These are phyloP conservation scores for Arthroderma sp. DNA, from an alignment of 2,329 filamentous ascomycete genomes.

Conservation along the genomic window DNA sequence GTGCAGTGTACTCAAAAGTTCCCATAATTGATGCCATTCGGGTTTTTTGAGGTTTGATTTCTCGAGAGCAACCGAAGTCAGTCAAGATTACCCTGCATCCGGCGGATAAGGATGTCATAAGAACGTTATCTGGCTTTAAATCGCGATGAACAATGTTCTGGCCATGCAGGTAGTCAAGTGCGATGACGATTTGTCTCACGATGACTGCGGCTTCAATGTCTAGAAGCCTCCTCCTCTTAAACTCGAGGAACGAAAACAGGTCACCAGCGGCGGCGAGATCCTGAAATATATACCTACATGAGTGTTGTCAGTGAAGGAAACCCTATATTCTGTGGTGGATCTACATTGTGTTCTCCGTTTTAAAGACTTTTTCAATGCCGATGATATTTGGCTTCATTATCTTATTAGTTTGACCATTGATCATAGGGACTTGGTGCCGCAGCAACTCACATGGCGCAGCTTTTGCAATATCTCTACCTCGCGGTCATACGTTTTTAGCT, in stretches of 20 bases:
- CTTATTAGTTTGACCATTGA: too few relatives aligned
- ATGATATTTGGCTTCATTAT: conserved; percentile 44
- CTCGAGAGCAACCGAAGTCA: conserved; percentile 46
- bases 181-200: conserved; percentile 42
- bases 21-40: conserved; percentile 44
- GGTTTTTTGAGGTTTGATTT: conserved; percentile 15
- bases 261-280: conserved; percentile 49
- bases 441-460: conserved; percentile 37
- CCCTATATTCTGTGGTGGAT: conserved; percentile 7
- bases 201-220: conserved; percentile 43
- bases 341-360: conserved; percentile 38
- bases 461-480: conserved; percentile 37
- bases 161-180: conserved; percentile 45
- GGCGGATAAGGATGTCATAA: conserved; percentile 41
- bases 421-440: not conserved
- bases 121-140: conserved; percentile 50
- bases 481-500: conserved; percentile 15
- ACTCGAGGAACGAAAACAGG: conserved; percentile 45
- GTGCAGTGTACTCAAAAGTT: conserved; percentile 45
- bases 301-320: too few relatives aligned
- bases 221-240: conserved; percentile 32
- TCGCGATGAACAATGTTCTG: conserved; percentile 47
- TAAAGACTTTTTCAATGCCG: conserved; percentile 42
- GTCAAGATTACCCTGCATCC: conserved; percentile 44
- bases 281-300: conserved; percentile 44